Evolutionary conservation across 2,329 filamentous ascomycete species (phyloP).

Genomic region (Allantophomopsis lycopodina): DNA sequence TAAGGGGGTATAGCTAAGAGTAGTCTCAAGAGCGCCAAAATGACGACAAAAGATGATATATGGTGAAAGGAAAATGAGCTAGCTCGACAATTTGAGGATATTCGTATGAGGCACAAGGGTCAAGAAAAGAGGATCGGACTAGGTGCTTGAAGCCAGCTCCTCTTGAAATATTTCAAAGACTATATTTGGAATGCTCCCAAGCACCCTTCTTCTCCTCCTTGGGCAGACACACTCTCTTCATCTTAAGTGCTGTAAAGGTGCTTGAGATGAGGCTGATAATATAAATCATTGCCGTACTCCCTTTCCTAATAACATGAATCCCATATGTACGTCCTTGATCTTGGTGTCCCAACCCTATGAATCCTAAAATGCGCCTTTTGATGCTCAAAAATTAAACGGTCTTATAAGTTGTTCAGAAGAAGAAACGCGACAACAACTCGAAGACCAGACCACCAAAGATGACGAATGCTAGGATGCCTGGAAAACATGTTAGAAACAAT

Average conservation of each 20-base stretch:
- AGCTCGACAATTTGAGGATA: constrained; percentile 21
- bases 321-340: too few species aligned
- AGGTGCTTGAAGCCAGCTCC: constrained; percentile 13
- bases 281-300: too few species aligned
- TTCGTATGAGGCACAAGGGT: constrained; percentile 21
- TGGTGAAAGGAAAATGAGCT: constrained; percentile 18
- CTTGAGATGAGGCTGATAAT: too few species aligned
- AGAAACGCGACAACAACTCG: constrained; percentile 20
- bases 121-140: constrained; percentile 20
- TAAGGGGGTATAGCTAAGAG: constrained; percentile 4
- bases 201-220: too few species aligned
- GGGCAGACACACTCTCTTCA: background rate
- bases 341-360: too few species aligned
- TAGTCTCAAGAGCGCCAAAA: background rate
- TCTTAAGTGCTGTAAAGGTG: too few species aligned
- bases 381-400: background rate
- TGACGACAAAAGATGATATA: constrained; percentile 8
- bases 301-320: too few species aligned
- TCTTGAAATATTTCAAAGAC: too few species aligned
- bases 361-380: background rate
- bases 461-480: constrained; percentile 17
- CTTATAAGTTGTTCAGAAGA: constrained; percentile 8
- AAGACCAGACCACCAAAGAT: constrained; percentile 21
- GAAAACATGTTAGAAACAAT: constrained; percentile 1
- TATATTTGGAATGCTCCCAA: too few species aligned